These are phyloP conservation scores for Physaria fendleri DNA, from an alignment of 345 rosid species.

Conservation along the genomic window DNA sequence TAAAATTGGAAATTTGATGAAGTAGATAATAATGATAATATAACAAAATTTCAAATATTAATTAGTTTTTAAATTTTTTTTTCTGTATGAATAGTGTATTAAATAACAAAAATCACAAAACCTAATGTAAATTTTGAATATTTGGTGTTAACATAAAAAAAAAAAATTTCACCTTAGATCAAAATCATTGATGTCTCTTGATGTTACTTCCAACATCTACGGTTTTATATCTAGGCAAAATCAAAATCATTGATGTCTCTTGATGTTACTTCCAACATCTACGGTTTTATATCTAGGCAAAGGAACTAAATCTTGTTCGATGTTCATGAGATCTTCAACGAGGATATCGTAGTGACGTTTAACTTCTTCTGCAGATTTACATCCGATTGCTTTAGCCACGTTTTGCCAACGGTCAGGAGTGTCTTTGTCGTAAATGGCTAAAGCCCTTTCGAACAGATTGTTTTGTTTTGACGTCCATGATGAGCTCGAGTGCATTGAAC, in stretches of 20 bases:
- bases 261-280: neutral
- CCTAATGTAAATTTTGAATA: no score
- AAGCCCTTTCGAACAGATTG: constrained; percentile 80
- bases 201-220: neutral
- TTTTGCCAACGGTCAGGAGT: constrained; percentile 96
- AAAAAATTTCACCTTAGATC: constrained; percentile 33
- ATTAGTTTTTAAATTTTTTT: neutral
- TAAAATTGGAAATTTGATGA: no score
- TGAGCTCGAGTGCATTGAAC: constrained; percentile 43
- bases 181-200: constrained; percentile 17
- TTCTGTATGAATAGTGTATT: neutral
- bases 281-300: constrained; percentile 51
- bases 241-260: no score
- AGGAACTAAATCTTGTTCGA: constrained; percentile 67
- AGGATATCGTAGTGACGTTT: constrained; percentile 76
- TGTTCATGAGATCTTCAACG: constrained; percentile 59
- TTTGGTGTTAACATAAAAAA: no score
- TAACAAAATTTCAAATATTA: no score
- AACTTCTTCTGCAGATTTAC: constrained; percentile 74
- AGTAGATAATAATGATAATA: no score
- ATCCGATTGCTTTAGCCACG: constrained; percentile 70
- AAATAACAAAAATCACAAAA: no score
- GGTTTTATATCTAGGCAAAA: constrained; percentile 52
- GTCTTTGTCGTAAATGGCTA: constrained; percentile 73
- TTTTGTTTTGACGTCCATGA: constrained; percentile 74